Base-by-base conservation (phyloP, 371 early-diverging fungal species). In the Lichtheimia corymbifera region DNA sequence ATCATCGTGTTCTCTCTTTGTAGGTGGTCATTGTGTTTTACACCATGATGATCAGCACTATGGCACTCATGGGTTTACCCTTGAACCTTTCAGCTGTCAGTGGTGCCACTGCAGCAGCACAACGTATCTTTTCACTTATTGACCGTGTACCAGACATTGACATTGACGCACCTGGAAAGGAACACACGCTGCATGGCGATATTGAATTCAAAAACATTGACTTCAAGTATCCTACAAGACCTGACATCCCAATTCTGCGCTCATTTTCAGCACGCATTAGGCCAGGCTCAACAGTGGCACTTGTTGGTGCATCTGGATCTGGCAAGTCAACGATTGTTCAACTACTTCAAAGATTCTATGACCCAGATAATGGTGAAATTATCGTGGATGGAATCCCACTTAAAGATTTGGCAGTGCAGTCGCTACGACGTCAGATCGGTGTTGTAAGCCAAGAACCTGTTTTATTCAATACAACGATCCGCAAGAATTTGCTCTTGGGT, bases 321-420 rank as follows among this genome's bases (percentile, higher is more conserved):
- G 90, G 65, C 42, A 91, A 92, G 63, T 82, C 82, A 22, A 91
- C 93, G 1, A 70, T 79, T 50, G 72, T 92, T 59, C 80, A 82
- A 25, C 73, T 92, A 18, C 58, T 94, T 6, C 84, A 89, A 67
- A 85, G 93, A 2, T 91, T 88, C 69, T 93, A 93, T 71, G 91
- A 92, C 65, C 61, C 63, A 4, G 12, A 47, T 7, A n/a, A 50
- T 0, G 80, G 80, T 1, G 14, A 49, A 1, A 54, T 81, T 7
- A 41, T 27, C 7, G 50, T 83, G 47, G 86, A 86, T 64, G 81
- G 80, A 2, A 62, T 64, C 3, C 65, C 80, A 24, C 25, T 84
- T 45, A 72, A 76, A 44, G 68, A 77, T 0, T 59, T 77, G 53
- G 82, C 84, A 50, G 65, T 77, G 15, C 49, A 62, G 2, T 77